Conservation (phyloP, 306 rosid species). For the Citrullus mucosospermus region DNA sequence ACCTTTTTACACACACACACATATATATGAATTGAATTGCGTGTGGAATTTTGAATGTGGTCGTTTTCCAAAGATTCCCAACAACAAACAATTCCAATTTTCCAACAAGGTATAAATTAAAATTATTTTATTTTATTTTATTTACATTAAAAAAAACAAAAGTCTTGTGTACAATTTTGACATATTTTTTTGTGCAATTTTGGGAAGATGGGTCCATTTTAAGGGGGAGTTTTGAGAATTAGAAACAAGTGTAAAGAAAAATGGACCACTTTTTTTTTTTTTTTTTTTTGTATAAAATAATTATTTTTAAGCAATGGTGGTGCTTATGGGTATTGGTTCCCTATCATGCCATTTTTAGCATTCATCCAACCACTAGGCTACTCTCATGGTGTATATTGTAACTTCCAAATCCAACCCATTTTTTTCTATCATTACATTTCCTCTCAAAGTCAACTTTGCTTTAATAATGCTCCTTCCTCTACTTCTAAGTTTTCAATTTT, state of each 20-base stretch:
- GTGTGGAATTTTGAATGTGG: neutral
- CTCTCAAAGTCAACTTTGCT: neutral
- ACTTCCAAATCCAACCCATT: neutral
- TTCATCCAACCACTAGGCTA: neutral
- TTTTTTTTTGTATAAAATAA: no score
- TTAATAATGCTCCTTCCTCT: neutral
- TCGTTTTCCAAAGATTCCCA: neutral
- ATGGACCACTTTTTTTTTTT: neutral
- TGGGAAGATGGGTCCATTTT: neutral
- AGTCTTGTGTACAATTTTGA: neutral
- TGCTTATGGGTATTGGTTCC: conserved; percentile 1
- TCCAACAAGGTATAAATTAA: neutral
- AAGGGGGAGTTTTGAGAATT: neutral
- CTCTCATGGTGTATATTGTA: neutral
- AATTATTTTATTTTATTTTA: no score
- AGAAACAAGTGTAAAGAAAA: neutral
- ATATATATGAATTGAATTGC: neutral
- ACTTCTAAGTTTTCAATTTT: neutral
- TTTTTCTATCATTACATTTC: neutral
- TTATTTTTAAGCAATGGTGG: neutral
- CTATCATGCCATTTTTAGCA: neutral
- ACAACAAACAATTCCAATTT: neutral
- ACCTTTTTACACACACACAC: neutral
- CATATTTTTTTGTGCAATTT: neutral
- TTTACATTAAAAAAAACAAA: neutral